Evolutionary conservation across 139 green algal species (phyloP), one percentile per base, ranked within the genome.

Genomic region (Chlamydomonas sp.): DNA sequence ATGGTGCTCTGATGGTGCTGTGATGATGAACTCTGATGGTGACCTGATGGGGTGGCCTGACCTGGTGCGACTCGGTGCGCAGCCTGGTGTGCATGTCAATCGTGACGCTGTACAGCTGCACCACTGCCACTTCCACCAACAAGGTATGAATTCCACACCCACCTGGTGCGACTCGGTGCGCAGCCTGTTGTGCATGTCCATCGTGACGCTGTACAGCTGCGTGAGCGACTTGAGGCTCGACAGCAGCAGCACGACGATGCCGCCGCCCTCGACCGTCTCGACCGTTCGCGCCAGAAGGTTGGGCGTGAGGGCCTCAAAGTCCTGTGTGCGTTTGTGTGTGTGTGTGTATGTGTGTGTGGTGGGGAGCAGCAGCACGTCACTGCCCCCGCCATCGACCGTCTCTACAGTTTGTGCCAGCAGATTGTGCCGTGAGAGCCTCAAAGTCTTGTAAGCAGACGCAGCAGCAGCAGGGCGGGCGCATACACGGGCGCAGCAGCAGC

Each of bases 281-380:
- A 98, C 88, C 0, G 95, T 98, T 54, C 92, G 84, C 0, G 94
- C 95, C 72, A 99, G 79, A 63, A 99, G 81, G 77, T 98, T 98
- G 62, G 95, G 95, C 0, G 92, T 98, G n/a, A 99, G 66, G 1
- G 92, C 91, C 83, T 99, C 95, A 85, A 99, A 99, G 76, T 99
- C 95, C 89, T 98, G 88, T 61, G 92, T 93, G 33, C 98, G 87
- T 5, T 67, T 90, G 85, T 96, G 98, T 36, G 98, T 84, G 77
- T 96, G 82, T 24, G 80, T 91, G 20, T 98, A 89, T 5, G 84
- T 94, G 30, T 72, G 79, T 29, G 98, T 80, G 54, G 76, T 90
- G 69, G 75, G 90, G n/a, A 99, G 83, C 58, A 99, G 85, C 73
- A 99, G 61, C 20, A 98, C 85, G 24, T 98, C 81, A 34, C 96